Evolutionary conservation across 2,329 filamentous ascomycete species (phyloP).

Genomic region (Dothidotthia symphoricarpi): DNA sequence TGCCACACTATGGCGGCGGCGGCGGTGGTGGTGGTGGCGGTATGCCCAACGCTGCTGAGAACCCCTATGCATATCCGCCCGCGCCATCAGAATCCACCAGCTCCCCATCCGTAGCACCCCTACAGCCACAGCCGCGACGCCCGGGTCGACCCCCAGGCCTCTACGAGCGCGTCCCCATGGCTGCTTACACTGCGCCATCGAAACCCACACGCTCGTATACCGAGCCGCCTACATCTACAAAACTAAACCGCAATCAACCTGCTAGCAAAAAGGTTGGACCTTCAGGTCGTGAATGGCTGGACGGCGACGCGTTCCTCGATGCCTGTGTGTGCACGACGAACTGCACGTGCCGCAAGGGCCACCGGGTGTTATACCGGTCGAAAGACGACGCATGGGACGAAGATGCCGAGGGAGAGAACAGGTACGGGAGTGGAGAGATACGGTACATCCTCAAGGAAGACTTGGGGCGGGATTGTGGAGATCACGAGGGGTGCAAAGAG

Average conservation of each 20-base stretch:
- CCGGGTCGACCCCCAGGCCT: conserved; percentile 1
- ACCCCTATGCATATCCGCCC: conserved; percentile 4
- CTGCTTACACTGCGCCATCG: conserved; percentile 8
- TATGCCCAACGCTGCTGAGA: conserved; percentile 1
- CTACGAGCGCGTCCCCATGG: conserved; percentile 16
- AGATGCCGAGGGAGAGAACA: conserved; percentile 1
- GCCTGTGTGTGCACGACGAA: conserved; percentile 29
- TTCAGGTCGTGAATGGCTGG: conserved; percentile 22
- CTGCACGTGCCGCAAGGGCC: conserved; percentile 30
- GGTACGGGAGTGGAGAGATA: conserved; percentile 18
- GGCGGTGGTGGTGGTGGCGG: not conserved
- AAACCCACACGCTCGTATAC: conserved; percentile 1
- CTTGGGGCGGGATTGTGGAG: conserved; percentile 26
- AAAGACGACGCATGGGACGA: conserved; percentile 1
- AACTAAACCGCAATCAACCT: conserved; percentile 12
- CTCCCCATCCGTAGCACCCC: not conserved
- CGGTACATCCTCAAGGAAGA: conserved; percentile 26
- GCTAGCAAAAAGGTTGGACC: conserved; percentile 10
- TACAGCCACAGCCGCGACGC: not conserved
- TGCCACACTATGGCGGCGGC: conserved; percentile 1
- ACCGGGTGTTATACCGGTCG: conserved; percentile 27
- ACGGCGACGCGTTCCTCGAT: conserved; percentile 26
- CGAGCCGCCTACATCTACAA: conserved; percentile 5
- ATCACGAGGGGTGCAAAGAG: conserved; percentile 17
- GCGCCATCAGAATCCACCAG: not conserved